A percentile compares a stretch with the other conserved stretches of the same genome.
phyloP scores from a whole-genome alignment of 768 basidiomycete genomes.

The Calvatia gigantea region DNA sequence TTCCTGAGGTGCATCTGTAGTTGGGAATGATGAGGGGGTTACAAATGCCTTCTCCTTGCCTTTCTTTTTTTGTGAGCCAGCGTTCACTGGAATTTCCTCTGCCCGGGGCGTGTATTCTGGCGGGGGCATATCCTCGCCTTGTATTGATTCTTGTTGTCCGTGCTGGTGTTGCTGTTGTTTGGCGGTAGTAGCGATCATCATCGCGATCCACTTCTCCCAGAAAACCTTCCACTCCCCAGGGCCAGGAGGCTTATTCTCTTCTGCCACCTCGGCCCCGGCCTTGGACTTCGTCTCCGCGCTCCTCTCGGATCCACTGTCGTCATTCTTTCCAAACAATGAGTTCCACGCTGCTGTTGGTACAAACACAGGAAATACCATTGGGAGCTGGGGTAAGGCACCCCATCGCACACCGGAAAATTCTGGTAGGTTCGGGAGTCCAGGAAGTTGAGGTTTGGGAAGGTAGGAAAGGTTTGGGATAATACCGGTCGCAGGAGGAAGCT shows the following conservation, averaged over 20 bases:
- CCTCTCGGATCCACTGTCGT: slow-evolving; percentile 13
- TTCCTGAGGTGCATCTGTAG: neutral
- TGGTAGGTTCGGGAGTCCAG: slow-evolving; percentile 67
- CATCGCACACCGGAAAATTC: slow-evolving; percentile 43
- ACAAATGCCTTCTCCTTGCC: neutral
- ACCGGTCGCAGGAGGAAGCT: slow-evolving; percentile 53
- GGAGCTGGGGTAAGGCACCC: slow-evolving; percentile 62
- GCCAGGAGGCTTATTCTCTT: slow-evolving; percentile 33
- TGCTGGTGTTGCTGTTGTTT: slow-evolving; percentile 32
- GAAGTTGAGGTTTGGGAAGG: slow-evolving; percentile 52
- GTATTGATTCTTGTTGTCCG: slow-evolving; percentile 17
- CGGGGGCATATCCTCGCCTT: slow-evolving; percentile 55
- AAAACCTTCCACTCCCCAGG: slow-evolving; percentile 59
- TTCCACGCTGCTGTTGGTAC: slow-evolving; percentile 68
- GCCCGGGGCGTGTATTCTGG: slow-evolving; percentile 71
- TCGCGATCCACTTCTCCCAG: slow-evolving; percentile 75
- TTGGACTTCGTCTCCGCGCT: slow-evolving; percentile 16
- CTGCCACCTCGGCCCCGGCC: slow-evolving; percentile 31
- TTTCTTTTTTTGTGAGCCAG: neutral
- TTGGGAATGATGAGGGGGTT: neutral
- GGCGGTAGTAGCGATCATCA: slow-evolving; percentile 47
- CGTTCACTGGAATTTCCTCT: slow-evolving; percentile 1
- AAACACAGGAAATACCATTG: slow-evolving; percentile 76
- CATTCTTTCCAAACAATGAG: slow-evolving; percentile 52
- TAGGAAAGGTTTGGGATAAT: slow-evolving; percentile 43